Evolutionary conservation across 805 yeast genomes (phyloP).

Genomic region (Cyberlindnera euphorbiiphila): DNA sequence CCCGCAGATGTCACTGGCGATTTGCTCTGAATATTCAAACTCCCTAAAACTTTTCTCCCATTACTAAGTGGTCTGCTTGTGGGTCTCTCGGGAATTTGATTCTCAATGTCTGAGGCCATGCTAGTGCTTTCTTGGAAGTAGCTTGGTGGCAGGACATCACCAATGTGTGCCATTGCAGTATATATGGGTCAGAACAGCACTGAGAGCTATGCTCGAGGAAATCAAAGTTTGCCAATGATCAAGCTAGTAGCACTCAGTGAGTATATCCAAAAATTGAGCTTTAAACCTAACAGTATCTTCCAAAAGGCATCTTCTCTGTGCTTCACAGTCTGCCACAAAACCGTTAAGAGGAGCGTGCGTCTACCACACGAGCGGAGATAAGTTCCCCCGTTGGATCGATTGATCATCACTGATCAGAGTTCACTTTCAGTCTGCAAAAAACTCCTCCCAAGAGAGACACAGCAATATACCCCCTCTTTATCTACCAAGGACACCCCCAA

Average conservation of each 20-base stretch:
- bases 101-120: constrained; percentile 1
- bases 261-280: no score
- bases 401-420: no score
- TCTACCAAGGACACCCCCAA: neutral
- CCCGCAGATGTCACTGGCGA: constrained; percentile 3
- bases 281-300: no score
- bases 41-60: constrained; percentile 1
- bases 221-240: neutral
- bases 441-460: no score
- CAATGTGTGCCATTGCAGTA: neutral
- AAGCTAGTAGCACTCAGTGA: neutral
- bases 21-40: constrained; percentile 1
- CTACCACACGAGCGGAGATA: no score
- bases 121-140: neutral
- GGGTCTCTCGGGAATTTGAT: constrained; percentile 1
- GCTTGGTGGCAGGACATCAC: neutral
- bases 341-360: no score
- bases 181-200: neutral
- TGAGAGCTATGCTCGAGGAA: neutral
- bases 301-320: no score
- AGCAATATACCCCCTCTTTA: no score
- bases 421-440: no score
- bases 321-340: no score
- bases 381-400: no score
- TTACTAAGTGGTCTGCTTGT: neutral